Evolutionary conservation across 371 early-diverging fungal genomes (phyloP).

Genomic region (Capillidium rhysosporum): DNA sequence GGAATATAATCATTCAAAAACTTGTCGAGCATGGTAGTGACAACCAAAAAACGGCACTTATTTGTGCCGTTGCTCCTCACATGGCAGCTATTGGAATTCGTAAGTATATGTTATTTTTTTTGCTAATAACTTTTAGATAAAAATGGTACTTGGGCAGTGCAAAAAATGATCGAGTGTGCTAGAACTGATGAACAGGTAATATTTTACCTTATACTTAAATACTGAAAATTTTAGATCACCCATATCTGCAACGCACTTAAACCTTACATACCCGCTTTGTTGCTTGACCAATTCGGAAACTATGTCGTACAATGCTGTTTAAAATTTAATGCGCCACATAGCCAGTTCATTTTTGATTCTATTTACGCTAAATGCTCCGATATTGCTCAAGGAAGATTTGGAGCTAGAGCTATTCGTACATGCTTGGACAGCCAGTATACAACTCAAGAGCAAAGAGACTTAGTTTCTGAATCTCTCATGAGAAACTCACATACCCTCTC

Average conservation of each 20-base stretch:
- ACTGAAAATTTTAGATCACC: constrained; percentile 34
- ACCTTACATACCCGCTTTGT: constrained; percentile 64
- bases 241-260: constrained; percentile 45
- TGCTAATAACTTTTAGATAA: constrained; percentile 16
- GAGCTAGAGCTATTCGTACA: constrained; percentile 88
- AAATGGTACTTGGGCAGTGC: constrained; percentile 96
- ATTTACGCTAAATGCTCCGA: constrained; percentile 72
- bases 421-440: constrained; percentile 76
- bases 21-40: constrained; percentile 62
- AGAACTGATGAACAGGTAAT: constrained; percentile 17
- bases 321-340: constrained; percentile 47
- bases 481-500: constrained; percentile 54
- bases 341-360: constrained; percentile 87
- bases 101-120: constrained; percentile 5
- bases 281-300: constrained; percentile 93
- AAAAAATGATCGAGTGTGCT: constrained; percentile 85
- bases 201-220: constrained; percentile 27
- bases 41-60: constrained; percentile 35
- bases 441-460: constrained; percentile 60
- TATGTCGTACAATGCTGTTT: constrained; percentile 95
- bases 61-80: constrained; percentile 54
- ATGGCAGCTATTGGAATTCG: constrained; percentile 84
- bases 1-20: constrained; percentile 87
- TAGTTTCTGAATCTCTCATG: constrained; percentile 64
- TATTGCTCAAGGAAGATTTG: constrained; percentile 86